These are phyloP conservation scores for Chalaropsis thielavioides DNA, from an alignment of 2,329 filamentous ascomycete genomes.

Conservation along the genomic window DNA sequence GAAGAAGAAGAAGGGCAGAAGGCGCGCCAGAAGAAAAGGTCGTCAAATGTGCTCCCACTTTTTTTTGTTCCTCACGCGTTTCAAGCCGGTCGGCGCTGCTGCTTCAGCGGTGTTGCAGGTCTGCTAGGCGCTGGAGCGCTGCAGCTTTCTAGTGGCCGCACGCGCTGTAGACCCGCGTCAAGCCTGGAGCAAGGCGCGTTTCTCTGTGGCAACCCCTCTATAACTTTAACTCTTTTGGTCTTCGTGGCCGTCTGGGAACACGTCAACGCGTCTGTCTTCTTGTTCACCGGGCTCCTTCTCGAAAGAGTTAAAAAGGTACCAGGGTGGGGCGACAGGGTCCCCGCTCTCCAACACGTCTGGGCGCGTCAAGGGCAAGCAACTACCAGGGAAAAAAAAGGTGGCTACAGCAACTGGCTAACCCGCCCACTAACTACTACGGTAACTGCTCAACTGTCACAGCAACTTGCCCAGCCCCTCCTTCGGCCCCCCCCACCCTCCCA, in stretches of 20 bases:
- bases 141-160: background rate
- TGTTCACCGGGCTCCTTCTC: background rate
- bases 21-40: background rate
- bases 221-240: slow-evolving; percentile 4
- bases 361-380: background rate
- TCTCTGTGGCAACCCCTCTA: background rate
- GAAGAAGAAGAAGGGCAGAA: background rate
- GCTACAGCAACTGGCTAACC: background rate
- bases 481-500: background rate
- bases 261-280: background rate
- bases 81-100: background rate
- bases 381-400: background rate
- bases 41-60: background rate
- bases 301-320: background rate
- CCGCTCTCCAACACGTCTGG: background rate
- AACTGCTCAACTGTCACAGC: background rate
- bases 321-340: background rate
- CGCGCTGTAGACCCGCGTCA: background rate
- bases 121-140: background rate
- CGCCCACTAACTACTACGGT: background rate
- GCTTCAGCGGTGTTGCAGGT: background rate
- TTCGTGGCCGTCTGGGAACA: background rate
- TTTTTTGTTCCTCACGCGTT: background rate
- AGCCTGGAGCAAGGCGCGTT: background rate
- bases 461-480: background rate